Conservation (phyloP, 2,329 filamentous ascomycete genomes). For the Hysterium pulicare region DNA sequence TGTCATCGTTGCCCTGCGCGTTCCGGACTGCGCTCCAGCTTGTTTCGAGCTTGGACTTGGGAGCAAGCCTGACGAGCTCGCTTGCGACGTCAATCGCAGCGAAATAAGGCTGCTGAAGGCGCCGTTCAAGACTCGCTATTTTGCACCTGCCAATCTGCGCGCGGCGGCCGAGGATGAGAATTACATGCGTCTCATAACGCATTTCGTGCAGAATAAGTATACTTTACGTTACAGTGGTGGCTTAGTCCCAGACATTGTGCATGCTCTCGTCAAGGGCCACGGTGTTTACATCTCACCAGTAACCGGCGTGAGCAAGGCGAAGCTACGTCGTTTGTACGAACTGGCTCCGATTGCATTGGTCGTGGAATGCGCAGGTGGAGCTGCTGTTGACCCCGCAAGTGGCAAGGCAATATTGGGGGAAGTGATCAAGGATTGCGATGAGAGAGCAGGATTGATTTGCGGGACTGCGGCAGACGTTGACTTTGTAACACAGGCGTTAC, state of each 20-base stretch:
- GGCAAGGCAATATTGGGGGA: constrained; percentile 21
- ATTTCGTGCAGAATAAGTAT: constrained; percentile 53
- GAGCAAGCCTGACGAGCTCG: constrained; percentile 19
- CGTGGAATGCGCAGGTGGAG: constrained; percentile 58
- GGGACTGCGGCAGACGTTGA: too few relatives aligned
- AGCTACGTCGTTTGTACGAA: constrained; percentile 59
- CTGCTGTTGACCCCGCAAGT: constrained; percentile 50
- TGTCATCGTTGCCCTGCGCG: constrained; percentile 53
- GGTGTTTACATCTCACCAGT: constrained; percentile 61
- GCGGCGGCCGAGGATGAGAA: constrained; percentile 50
- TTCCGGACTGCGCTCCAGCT: constrained; percentile 36
- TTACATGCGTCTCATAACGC: constrained; percentile 51
- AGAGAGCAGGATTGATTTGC: constrained; percentile 30
- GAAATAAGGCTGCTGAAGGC: constrained; percentile 38
- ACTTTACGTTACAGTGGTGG: constrained; percentile 61
- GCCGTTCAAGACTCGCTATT: constrained; percentile 54
- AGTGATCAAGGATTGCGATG: constrained; percentile 24
- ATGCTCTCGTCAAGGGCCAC: constrained; percentile 59
- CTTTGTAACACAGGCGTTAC: too few relatives aligned
- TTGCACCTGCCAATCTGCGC: constrained; percentile 61
- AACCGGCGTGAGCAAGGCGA: constrained; percentile 50
- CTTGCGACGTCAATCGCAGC: constrained; percentile 43
- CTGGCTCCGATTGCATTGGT: constrained; percentile 58
- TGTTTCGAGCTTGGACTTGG: constrained; percentile 55
- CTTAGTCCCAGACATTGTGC: constrained; percentile 59